Evolutionary conservation across 257 asterid species (phyloP), one percentile per base, ranked within the genome.

Genomic region (Solanum raphanifolium): DNA sequence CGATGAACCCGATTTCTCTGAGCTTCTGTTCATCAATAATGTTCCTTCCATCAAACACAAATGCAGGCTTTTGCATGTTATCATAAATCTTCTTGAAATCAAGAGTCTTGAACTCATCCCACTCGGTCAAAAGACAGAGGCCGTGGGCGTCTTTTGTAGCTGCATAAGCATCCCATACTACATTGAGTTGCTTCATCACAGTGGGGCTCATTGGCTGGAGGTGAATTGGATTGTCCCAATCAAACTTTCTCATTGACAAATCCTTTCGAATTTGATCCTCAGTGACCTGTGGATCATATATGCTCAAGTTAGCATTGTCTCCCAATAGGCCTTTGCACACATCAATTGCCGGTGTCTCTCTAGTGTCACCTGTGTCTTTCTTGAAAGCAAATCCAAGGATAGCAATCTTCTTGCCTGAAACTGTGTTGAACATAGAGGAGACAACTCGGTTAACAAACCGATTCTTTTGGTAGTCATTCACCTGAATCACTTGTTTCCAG

Each of bases 41-140:
- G 73, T 88, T 90, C 31, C 90, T 89, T 34, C 92, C 89, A 86
- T 91, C 90, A 72, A 91, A 92, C 87, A 90, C 87, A 55, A 92
- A 92, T 78, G 93, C 93, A 20, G 92, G 93, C 76, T 92, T 92
- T 86, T 92, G 92, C 93, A 92, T 92, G 88, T 85, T 82, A 65
- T 90, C 90, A 25, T 86, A 91, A 41, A 91, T 91, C 89, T 39
- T 91, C 88, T 89, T 83, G 85, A 87, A 92, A 48, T 92, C 91
- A 21, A 92, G 93, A 2, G 38, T 60, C 62, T 88, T 91, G 84
- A 92, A 92, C 88, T 92, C 93, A 2, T 90, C 92, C 94, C 94
- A 92, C 85, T 92, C 93, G 2, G 94, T 91, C 74, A 92, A 90
- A 55, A 92, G 86, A 85, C 94, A 92, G 15, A 92, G 86, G 16